A percentile compares a stretch with the other conserved stretches of the same genome.
These are phyloP conservation scores for Cystobasidiopsis lactophilus DNA, from an alignment of 768 basidiomycete species.

Conservation along the genomic window DNA sequence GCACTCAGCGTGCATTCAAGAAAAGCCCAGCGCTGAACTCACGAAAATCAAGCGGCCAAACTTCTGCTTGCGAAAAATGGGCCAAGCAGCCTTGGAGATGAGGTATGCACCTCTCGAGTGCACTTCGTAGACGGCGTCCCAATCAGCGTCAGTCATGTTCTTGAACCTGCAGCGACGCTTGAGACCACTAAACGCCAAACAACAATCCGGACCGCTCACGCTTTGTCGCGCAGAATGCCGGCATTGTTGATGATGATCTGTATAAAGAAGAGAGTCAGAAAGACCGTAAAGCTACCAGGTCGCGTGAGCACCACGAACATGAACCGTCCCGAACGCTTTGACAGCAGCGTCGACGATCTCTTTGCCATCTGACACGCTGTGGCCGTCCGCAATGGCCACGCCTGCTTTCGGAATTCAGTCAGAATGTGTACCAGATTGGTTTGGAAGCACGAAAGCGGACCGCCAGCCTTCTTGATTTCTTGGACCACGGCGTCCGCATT, in stretches of 20 bases:
- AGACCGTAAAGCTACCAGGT: slow-evolving; percentile 50
- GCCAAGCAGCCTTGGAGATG: slow-evolving; percentile 74
- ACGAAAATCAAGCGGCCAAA: slow-evolving; percentile 84
- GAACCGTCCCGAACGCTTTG: slow-evolving; percentile 53
- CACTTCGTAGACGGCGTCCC: slow-evolving; percentile 12
- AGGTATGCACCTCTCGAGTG: background rate
- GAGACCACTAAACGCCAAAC: too few species aligned
- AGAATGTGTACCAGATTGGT: background rate
- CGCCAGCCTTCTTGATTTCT: slow-evolving; percentile 43
- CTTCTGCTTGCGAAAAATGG: slow-evolving; percentile 78
- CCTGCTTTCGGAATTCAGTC: slow-evolving; percentile 32
- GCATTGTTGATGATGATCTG: slow-evolving; percentile 24
- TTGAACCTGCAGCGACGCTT: slow-evolving; percentile 80
- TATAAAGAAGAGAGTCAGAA: too few species aligned
- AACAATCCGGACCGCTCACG: too few species aligned
- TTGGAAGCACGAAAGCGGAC: background rate
- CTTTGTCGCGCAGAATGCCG: slow-evolving; percentile 25
- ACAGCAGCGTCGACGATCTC: slow-evolving; percentile 70
- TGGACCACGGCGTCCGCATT: slow-evolving; percentile 82
- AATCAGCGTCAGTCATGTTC: slow-evolving; percentile 68
- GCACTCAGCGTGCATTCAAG: too few species aligned
- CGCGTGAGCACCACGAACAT: slow-evolving; percentile 68
- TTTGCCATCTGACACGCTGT: slow-evolving; percentile 65
- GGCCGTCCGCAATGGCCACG: slow-evolving; percentile 59
- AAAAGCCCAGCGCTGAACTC: slow-evolving; percentile 40